Conservation (phyloP, 1,284 basidiomycete species). For the Filobasidium uniguttulatum region DNA sequence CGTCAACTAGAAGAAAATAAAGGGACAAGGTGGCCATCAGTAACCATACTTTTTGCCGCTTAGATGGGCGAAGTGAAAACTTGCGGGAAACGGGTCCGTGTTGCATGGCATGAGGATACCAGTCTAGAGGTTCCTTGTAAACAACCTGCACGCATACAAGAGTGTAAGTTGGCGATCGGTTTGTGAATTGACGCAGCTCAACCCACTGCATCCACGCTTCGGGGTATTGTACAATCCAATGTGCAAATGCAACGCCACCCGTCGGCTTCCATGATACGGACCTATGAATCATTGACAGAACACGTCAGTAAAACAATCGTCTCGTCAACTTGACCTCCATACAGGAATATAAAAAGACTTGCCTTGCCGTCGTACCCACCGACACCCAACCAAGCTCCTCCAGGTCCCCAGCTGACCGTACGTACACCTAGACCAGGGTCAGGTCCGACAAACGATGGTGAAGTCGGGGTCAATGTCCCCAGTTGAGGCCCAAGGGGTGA, state of each 20-base stretch:
- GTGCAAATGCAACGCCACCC: slow-evolving; percentile 60
- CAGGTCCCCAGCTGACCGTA: slow-evolving; percentile 64
- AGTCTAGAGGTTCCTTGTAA: slow-evolving; percentile 66
- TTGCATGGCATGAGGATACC: slow-evolving; percentile 63
- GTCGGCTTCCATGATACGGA: slow-evolving; percentile 60
- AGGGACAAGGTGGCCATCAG: slow-evolving; percentile 13
- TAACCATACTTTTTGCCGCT: slow-evolving; percentile 1
- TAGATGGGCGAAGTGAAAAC: too few species aligned
- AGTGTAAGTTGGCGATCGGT: neutral
- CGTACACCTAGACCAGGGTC: slow-evolving; percentile 71
- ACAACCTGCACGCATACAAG: slow-evolving; percentile 41
- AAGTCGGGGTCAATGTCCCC: slow-evolving; percentile 48
- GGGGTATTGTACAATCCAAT: slow-evolving; percentile 45
- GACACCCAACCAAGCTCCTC: slow-evolving; percentile 58
- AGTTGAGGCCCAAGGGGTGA: slow-evolving; percentile 58
- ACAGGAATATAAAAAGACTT: slow-evolving; percentile 18
- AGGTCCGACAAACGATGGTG: slow-evolving; percentile 34
- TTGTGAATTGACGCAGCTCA: neutral
- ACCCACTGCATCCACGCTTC: slow-evolving; percentile 41
- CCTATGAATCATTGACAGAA: slow-evolving; percentile 44
- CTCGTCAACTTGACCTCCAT: too few species aligned
- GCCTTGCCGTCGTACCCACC: slow-evolving; percentile 77
- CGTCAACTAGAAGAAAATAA: too few species aligned
- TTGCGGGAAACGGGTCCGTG: slow-evolving; percentile 39
- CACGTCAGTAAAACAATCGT: too few species aligned